phyloP scores from a whole-genome alignment of 2,329 filamentous ascomycete species.

The Nakataea oryzae region DNA sequence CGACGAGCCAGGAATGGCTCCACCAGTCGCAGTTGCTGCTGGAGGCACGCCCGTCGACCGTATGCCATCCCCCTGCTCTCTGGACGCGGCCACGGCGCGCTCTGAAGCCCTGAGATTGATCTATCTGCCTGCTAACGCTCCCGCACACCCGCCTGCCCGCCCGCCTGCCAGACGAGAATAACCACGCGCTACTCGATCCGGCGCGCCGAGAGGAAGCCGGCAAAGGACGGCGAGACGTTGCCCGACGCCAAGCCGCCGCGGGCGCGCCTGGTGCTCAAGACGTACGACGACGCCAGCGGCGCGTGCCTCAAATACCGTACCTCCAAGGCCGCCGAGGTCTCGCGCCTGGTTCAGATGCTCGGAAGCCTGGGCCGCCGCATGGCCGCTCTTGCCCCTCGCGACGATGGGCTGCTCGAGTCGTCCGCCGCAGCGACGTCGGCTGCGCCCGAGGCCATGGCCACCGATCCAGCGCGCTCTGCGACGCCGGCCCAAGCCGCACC shows the following conservation, averaged over 20 bases:
- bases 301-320: constrained; percentile 85
- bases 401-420: constrained; percentile 26
- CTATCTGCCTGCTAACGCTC: not conserved
- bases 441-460: constrained; percentile 12
- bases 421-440: constrained; percentile 28
- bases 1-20: constrained; percentile 83
- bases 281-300: constrained; percentile 75
- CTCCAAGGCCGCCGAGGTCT: constrained; percentile 82
- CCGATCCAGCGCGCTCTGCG: constrained; percentile 17
- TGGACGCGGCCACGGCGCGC: too few relatives aligned
- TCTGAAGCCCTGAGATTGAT: not conserved
- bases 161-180: constrained; percentile 60
- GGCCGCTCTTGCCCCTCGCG: constrained; percentile 38
- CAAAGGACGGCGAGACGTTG: constrained; percentile 11
- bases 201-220: constrained; percentile 20
- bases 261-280: constrained; percentile 74
- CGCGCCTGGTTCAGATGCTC: constrained; percentile 66
- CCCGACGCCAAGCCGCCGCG: constrained; percentile 34
- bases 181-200: constrained; percentile 83
- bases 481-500: constrained; percentile 11
- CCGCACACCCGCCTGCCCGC: not conserved
- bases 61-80: constrained; percentile 33
- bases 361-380: constrained; percentile 65
- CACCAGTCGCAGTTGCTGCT: constrained; percentile 77
- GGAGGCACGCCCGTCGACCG: constrained; percentile 74